Evolutionary conservation across 1,284 basidiomycete genomes (phyloP).

Genomic region (Cryptococcus sp.): DNA sequence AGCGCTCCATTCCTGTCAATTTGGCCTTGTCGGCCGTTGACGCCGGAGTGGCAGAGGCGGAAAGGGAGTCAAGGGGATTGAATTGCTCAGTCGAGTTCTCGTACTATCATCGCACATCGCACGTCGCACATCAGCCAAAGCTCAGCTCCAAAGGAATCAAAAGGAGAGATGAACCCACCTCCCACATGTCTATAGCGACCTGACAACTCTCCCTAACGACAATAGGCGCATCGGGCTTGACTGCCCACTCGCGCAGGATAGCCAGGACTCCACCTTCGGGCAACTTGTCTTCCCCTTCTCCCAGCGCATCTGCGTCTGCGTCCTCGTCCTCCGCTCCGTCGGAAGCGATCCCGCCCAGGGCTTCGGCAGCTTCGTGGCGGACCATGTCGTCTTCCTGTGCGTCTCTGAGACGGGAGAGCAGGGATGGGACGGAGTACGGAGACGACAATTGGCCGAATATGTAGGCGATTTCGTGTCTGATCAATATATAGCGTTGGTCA

Average conservation of each 20-base stretch:
- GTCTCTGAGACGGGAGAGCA: slow-evolving; percentile 76
- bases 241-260: slow-evolving; percentile 82
- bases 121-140: background rate
- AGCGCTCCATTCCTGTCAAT: slow-evolving; percentile 53
- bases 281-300: slow-evolving; percentile 15
- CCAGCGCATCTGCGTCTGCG: background rate
- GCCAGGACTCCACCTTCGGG: slow-evolving; percentile 67
- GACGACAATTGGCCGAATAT: slow-evolving; percentile 96
- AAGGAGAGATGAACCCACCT: slow-evolving; percentile 56
- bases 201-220: slow-evolving; percentile 96
- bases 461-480: slow-evolving; percentile 93
- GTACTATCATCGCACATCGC: slow-evolving; percentile 61
- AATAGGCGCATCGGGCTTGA: slow-evolving; percentile 71
- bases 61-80: slow-evolving; percentile 70
- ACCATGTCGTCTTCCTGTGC: slow-evolving; percentile 90
- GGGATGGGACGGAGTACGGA: slow-evolving; percentile 80
- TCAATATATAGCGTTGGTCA: background rate
- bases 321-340: slow-evolving; percentile 58
- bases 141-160: background rate
- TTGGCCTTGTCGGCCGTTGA: slow-evolving; percentile 25
- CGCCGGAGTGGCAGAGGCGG: slow-evolving; percentile 1
- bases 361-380: slow-evolving; percentile 97
- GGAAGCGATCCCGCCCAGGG: slow-evolving; percentile 91
- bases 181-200: slow-evolving; percentile 96
- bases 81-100: slow-evolving; percentile 83